Evolutionary conservation across 164 flowering plant genomes (phyloP).

Genomic region (Santalum album): DNA sequence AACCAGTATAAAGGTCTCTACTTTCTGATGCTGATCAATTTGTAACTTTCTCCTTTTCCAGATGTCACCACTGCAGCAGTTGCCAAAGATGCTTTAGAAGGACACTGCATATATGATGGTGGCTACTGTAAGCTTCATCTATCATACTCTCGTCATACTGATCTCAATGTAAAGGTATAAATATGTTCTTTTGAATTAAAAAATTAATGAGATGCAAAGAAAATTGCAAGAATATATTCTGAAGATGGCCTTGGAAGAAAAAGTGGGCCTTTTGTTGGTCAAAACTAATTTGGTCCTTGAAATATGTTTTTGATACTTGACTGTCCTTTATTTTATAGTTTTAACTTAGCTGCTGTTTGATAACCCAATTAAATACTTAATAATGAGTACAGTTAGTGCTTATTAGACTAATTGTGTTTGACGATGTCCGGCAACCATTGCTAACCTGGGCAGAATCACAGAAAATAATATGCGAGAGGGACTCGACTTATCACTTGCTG

Average conservation of each 20-base stretch:
- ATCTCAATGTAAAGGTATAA: slow-evolving; percentile 94
- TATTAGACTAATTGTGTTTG: no score
- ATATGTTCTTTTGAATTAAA: slow-evolving; percentile 31
- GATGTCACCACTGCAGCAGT: slow-evolving; percentile 67
- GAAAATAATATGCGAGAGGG: no score
- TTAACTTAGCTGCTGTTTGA: no score
- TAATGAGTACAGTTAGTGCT: no score
- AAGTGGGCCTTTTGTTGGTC: slow-evolving; percentile 18
- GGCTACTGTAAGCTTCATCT: slow-evolving; percentile 99
- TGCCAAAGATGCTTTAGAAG: slow-evolving; percentile 81
- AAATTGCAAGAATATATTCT: slow-evolving; percentile 5
- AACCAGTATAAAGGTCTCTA: background rate
- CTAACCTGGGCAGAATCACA: no score
- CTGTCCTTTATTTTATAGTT: no score
- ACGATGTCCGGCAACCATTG: no score
- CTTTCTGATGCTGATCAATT: background rate
- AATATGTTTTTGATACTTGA: slow-evolving; percentile 3
- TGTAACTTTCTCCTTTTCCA: slow-evolving; percentile 16
- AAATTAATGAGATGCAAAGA: slow-evolving; percentile 14
- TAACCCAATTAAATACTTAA: no score
- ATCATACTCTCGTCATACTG: slow-evolving; percentile 99
- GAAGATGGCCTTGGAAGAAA: slow-evolving; percentile 19
- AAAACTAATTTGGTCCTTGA: slow-evolving; percentile 28
- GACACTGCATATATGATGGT: slow-evolving; percentile 98
- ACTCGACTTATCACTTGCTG: no score